Base-by-base conservation (phyloP, 805 yeast species). In the Ogataea haglerorum region DNA sequence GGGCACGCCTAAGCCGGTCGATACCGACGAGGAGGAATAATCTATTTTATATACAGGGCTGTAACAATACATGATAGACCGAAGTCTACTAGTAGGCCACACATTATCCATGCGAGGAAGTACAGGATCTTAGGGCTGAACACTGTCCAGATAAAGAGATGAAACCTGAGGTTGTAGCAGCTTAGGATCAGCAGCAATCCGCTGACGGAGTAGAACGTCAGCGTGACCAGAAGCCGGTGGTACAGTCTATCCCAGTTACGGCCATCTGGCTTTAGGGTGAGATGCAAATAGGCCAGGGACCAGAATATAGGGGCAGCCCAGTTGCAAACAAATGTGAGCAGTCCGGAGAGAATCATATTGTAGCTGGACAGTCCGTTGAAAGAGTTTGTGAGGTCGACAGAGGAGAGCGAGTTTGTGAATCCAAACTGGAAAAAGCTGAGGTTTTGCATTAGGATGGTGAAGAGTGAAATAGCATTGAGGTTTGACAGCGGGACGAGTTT, bases 111-210 rank as follows among this genome's bases (percentile, higher is more conserved):
- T 3, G 81, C 80, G 2, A 79, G 77, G 49, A 82, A 81, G 58
- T 83, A 93, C 25, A 95, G 72, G 4, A 93, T 60, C 55, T 90
- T 91, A 1, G 99, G 99, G 37, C 95, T 85, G 65, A 93, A 93
- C 6, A 93, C 99, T 2, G 98, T 90, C 99, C 99, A 93, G 8
- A 93, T 85, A 58, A 93, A 93, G 42, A 93, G 68, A 60, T 93
- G 99, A 56, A 82, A 85, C 51, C 95, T 71, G 51, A 90, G 70
- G 15, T 75, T 68, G 36, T 73, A 72, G 59, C 98, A 93, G 10
- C 96, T 82, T 0, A 68, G 64, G 30, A 85, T 58, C 36, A 88
- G 71, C 31, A 75, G 73, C 2, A 76, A 52, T 1, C 85, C 82
- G 8, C 80, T 67, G 1, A 81, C 48, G 2, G 82, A 65, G 57